Evolutionary conservation across 169 alveolate genomes (phyloP), one percentile per base, ranked within the genome.

Genomic region (Plasmodium fragile): DNA sequence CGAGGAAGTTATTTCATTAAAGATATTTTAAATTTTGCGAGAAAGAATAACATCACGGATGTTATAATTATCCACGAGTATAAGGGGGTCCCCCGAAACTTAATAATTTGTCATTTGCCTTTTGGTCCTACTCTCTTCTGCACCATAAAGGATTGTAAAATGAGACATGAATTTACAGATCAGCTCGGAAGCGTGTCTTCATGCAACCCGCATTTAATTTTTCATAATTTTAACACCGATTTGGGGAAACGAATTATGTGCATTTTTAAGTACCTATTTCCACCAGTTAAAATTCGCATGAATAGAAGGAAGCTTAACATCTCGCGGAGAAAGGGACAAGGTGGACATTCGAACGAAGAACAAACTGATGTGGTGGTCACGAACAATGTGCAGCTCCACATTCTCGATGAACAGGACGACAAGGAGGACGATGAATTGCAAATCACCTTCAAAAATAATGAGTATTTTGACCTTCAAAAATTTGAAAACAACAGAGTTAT

Each of bases 91-190:
- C 99, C 99, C 0, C 99, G 99, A 93, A 99, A 99, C 75, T 94
- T 99, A 97, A 99, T 99, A 65, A 97, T 99, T 22, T 98, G 99
- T 82, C 99, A 99, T 94, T 93, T 99, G 92, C 99, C 99, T 3
- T 98, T 97, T 85, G 99, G 99, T 0, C 99, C 99, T 0, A 99
- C 99, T 2, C 99, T 99, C 1, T 98, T 99, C 95, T 99, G 99
- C 95, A 99, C 99, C 30, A 92, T 99, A 16, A 95, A 97, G 34
- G 98, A 99, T 90, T 99, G 98, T 25, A 99, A 98, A 13, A 96
- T 99, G 89, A 97, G 99, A 65, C 99, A 99, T 94, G 99, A 99
- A 93, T 97, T 99, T 72, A 97, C 98, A 4, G 99, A 98, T 55
- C 98, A 98, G 92, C 98, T 99, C 10, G 99, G 98, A 39, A 98